Conservation (phyloP, 805 yeast species). For the Zygosaccharomyces rouxii region DNA sequence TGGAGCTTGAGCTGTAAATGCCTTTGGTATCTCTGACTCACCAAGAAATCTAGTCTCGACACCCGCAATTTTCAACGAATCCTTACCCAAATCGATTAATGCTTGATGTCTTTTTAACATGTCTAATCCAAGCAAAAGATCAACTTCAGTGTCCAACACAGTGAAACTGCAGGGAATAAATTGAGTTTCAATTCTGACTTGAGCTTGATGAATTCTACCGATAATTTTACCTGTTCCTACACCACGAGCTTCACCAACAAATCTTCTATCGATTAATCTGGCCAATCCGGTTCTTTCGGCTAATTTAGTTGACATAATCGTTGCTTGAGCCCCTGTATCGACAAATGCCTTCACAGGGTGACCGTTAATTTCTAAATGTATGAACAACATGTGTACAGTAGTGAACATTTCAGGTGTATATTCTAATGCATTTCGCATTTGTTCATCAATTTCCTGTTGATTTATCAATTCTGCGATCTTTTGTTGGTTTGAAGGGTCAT, state of each 20-base stretch:
- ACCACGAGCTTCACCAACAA: conserved; percentile 80
- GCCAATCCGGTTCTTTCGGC: conserved; percentile 70
- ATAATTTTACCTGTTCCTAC: conserved; percentile 77
- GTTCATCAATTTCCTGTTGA: conserved; percentile 73
- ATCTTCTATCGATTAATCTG: conserved; percentile 73
- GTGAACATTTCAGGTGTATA: conserved; percentile 88
- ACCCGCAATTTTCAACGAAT: conserved; percentile 65
- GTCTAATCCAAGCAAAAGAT: conserved; percentile 82
- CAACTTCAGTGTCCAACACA: conserved; percentile 67
- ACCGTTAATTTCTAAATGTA: conserved; percentile 74
- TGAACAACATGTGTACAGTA: conserved; percentile 75
- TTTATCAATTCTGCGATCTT: conserved; percentile 63
- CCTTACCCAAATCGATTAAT: conserved; percentile 62
- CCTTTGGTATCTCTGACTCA: conserved; percentile 63
- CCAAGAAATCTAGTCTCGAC: conserved; percentile 66
- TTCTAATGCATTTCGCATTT: conserved; percentile 74
- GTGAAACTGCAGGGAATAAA: conserved; percentile 65
- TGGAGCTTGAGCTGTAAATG: conserved; percentile 10
- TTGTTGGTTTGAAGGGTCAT: conserved; percentile 62
- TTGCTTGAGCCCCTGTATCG: conserved; percentile 92
- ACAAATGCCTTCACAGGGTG: conserved; percentile 84
- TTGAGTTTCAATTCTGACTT: conserved; percentile 66
- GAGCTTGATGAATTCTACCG: conserved; percentile 87
- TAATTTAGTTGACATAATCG: conserved; percentile 73
- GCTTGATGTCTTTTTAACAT: conserved; percentile 88